Evolutionary conservation across 2,329 filamentous ascomycete genomes (phyloP), one percentile per base, ranked within the genome.

Genomic region (Capronia epimyces): DNA sequence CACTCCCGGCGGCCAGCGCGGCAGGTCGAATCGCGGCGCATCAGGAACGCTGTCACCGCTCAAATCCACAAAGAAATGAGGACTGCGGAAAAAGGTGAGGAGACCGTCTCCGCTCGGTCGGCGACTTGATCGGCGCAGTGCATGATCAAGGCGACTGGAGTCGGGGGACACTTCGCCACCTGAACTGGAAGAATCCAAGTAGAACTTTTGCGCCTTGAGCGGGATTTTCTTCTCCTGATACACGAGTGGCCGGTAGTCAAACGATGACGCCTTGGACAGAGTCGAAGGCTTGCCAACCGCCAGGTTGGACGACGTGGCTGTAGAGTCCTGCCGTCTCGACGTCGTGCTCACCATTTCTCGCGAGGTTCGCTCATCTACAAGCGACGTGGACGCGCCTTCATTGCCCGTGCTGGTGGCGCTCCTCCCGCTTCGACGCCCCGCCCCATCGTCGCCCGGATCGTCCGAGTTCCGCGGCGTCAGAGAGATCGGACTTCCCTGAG

Each of bases 1-100:
- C 13, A 46, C 45, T 18, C 53, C 52, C 13, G 46, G 32, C 18
- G 37, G 6, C 10, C 43, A 29, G 29, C 42, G 37, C 22, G 43
- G 36, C 20, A 40, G 46, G 46, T 58, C n/a, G 13, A 41, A 15
- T 8, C 25, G 47, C 29, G 21, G 34, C 42, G 49, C 55, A 21
- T 40, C 55, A 18, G 49, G 55, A 16, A 42, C 24, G 21, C 42
- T 52, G 42, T 66, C 64, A n/a, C 61, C 64, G 1, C 77, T 75
- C 2, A 93, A 69, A 65, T 95, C 89, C 1, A 83, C 89, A 65
- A 83, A 93, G 65, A 93, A 95, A 0, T 80, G 80, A 1, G 85
- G 84, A 21, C 85, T 86, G 53, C 79, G 87, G 65, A 91, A 94
- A 63, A 90, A 94, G 15, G 91, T 89, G 58, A 94, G 85, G 1